Evolutionary conservation across 2,329 filamentous ascomycete species (phyloP).

Genomic region (Blastomyces parvus): DNA sequence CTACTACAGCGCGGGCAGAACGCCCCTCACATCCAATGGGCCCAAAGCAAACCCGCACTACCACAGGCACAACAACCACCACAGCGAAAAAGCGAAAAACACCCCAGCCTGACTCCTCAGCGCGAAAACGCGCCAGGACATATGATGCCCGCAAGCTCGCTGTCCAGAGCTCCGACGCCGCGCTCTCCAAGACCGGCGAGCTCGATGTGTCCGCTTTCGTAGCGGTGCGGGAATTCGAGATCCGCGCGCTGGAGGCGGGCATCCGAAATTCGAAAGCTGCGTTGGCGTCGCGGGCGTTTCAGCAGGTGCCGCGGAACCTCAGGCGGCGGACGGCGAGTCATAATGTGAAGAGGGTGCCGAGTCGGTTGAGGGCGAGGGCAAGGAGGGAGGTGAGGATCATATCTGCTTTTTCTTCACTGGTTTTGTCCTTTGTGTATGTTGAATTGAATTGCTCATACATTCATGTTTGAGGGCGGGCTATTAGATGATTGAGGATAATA

Average conservation of each 20-base stretch:
- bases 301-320: constrained; percentile 76
- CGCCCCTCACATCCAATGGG: constrained; percentile 24
- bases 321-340: constrained; percentile 85
- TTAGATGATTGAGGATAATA: constrained; percentile 85
- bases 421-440: not conserved
- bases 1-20: not conserved
- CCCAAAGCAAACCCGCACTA: constrained; percentile 1
- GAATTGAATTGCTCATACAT: not conserved
- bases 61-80: constrained; percentile 7
- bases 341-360: constrained; percentile 83
- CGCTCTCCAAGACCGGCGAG: constrained; percentile 57
- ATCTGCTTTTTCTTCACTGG: not conserved
- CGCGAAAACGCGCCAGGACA: constrained; percentile 36
- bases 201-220: constrained; percentile 79
- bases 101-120: constrained; percentile 17
- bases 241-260: constrained; percentile 70
- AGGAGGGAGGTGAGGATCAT: constrained; percentile 44
- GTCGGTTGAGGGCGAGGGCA: constrained; percentile 61
- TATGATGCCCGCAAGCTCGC: constrained; percentile 36
- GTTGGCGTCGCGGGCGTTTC: constrained; percentile 66
- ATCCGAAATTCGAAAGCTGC: constrained; percentile 64
- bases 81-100: constrained; percentile 26
- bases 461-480: not conserved
- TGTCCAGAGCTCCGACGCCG: constrained; percentile 37
- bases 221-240: constrained; percentile 78